Evolutionary conservation across 2,329 filamentous ascomycete species (phyloP).

Genomic region (Fusarium sp.): DNA sequence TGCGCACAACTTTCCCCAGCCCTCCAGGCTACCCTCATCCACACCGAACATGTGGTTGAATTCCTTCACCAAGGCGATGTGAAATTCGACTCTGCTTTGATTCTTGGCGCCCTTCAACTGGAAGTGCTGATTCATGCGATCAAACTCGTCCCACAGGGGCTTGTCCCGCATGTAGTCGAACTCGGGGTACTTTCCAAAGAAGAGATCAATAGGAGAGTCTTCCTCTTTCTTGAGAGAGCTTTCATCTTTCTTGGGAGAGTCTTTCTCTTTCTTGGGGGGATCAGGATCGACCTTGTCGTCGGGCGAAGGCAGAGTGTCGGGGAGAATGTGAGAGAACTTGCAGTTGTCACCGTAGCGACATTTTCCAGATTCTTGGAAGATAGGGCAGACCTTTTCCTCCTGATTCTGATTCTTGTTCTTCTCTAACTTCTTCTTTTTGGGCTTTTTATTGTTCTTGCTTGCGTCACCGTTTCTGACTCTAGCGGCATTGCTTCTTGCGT

Average conservation of each 20-base stretch:
- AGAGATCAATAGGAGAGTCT: slow-evolving; percentile 15
- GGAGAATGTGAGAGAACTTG: slow-evolving; percentile 1
- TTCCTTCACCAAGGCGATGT: slow-evolving; percentile 9
- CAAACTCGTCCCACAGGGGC: slow-evolving; percentile 22
- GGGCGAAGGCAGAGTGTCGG: not conserved
- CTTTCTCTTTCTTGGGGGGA: not conserved
- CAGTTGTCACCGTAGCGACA: slow-evolving; percentile 6
- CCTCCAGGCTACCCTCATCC: slow-evolving; percentile 1
- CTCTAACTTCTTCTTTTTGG: not conserved
- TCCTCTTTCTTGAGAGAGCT: not conserved
- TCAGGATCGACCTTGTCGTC: not conserved
- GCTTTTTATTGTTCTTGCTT: not conserved
- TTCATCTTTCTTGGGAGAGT: not conserved
- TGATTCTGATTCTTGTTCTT: not conserved
- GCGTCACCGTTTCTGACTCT: not conserved
- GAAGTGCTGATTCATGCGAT: slow-evolving; percentile 6
- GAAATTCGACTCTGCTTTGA: not conserved
- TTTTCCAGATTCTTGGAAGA: not conserved
- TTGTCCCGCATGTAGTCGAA: slow-evolving; percentile 9
- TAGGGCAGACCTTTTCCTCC: not conserved
- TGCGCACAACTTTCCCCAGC: slow-evolving; percentile 24
- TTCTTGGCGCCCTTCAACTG: not conserved
- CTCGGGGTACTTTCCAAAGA: slow-evolving; percentile 13
- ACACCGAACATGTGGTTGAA: slow-evolving; percentile 21
- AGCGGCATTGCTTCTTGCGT: too few relatives aligned